Base-by-base conservation (phyloP, 805 yeast species). In the Starmerella etchellsii region DNA sequence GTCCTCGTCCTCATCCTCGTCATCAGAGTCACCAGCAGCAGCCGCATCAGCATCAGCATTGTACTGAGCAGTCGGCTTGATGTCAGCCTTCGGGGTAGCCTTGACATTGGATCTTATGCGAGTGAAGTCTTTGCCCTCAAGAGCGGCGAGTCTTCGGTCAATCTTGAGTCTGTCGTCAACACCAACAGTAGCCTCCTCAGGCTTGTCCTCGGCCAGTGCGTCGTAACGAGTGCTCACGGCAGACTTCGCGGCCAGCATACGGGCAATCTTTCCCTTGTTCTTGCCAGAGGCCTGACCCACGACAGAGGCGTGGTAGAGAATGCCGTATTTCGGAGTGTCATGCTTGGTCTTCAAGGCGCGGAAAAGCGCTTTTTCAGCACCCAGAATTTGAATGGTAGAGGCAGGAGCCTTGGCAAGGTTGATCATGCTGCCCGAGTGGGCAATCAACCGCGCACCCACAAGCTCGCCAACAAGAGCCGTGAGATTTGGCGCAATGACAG, bases 361-460 rank as follows among this genome's bases (percentile, higher is more conserved):
- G 75, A 91, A 91, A 47, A 91, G 71, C 32, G 98, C 98, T 75
- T 91, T 91, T 70, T 91, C 98, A 50, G 98, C 97, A 65, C 98
- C 98, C 62, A 91, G 73, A 53, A 91, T 88, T 72, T 91, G 98
- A 50, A 91, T 80, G 43, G 98, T 91, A 19, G 98, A 91, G 48
- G 98, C 97, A 53, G 98, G 97, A 37, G 96, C 93, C 70, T 91
- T 91, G 53, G 98, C 94, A 56, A 91, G 72, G 44, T 94, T 83
- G 56, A 87, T 78, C 56, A 91, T 70, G 53, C 95, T 82, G 58
- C 98, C 98, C 40, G 97, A 78, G 63, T 91, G 98, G 32, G 98
- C 91, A 62, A 91, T 91, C 61, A 91, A 74, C 68, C 98, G 77
- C 47, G 98, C 98, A 66, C 98, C 98, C 37, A 91, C 94, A 54